A percentile compares a stretch with the other conserved stretches of the same genome.
phyloP scores from a whole-genome alignment of 371 early-diverging fungal species.

The Mucor mucedo region DNA sequence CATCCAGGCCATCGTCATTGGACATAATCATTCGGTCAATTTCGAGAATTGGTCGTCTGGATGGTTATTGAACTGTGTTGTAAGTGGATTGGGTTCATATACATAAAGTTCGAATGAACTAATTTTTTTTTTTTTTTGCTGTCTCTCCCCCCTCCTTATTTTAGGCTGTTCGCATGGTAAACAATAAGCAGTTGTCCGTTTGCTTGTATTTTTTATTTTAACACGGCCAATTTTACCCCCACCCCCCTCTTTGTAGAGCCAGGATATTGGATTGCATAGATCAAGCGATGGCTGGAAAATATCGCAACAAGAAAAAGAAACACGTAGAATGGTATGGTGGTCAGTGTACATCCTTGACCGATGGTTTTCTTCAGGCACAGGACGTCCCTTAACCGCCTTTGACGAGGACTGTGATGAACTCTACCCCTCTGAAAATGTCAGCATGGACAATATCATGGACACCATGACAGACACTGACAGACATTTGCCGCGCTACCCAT shows the following conservation, averaged over 20 bases:
- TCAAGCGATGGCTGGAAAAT: conserved; percentile 43
- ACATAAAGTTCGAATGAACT: too few species aligned
- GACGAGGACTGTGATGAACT: conserved; percentile 46
- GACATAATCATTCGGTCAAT: conserved; percentile 38
- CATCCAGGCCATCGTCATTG: conserved; percentile 41
- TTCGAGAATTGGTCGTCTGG: conserved; percentile 27
- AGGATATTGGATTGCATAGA: conserved; percentile 60
- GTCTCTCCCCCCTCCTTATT: too few species aligned
- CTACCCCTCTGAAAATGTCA: conserved; percentile 32
- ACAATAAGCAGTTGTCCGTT: background rate
- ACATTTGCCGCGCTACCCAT: conserved; percentile 24
- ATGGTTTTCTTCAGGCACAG: conserved; percentile 38
- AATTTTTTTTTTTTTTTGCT: too few species aligned
- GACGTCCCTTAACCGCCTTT: conserved; percentile 34
- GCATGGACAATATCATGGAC: conserved; percentile 44
- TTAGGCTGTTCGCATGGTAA: conserved; percentile 37
- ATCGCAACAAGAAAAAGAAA: conserved; percentile 48
- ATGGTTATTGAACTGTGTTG: conserved; percentile 41
- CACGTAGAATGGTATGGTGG: conserved; percentile 62
- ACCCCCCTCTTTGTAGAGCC: conserved; percentile 27
- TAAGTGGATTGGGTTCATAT: conserved; percentile 5
- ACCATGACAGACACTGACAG: conserved; percentile 23
- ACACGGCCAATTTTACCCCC: too few species aligned
- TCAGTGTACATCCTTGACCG: conserved; percentile 53
- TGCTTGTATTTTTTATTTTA: background rate